Base-by-base conservation (phyloP, 805 yeast genomes). In the Maudiozyma barnettii region DNA sequence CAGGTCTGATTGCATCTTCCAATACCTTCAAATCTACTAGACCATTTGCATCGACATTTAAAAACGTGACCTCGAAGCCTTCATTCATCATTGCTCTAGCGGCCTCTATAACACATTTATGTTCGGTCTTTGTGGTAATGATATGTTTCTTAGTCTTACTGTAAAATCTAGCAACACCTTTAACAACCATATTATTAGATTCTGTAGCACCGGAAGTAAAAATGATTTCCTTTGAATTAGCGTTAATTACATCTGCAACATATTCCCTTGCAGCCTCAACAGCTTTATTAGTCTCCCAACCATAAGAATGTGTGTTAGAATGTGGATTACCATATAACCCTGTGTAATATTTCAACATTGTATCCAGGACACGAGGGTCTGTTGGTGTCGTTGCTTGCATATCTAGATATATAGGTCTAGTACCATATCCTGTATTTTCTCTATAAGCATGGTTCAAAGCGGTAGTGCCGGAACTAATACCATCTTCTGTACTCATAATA, bases 121-220 rank as follows among this genome's bases (percentile, higher is more conserved):
- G 99, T 69, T 93, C 99, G 1, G 98, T 93, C 67, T 89, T 95
- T 2, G 95, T 80, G 21, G 99, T 93, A 64, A 93, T 90, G 57
- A 93, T 84, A 67, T 93, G 99, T 61, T 80, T 84, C 72, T 91
- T 93, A 39, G 91, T 83, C 60, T 84, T 85, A 50, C 79, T 77
- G 72, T 91, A 93, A 68, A 93, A 93, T 51, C 96, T 76, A 2
- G 96, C 91, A 14, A 93, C 95, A 62, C 99, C 99, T 69, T 93
- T 93, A 56, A 93, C 69, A 26, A 85, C 90, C 87, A 87, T 86
- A 65, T 95, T 93, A 71, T 93, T 93, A 41, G 93, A 81, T 67
- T 93, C 99, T 4, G 99, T 93, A 49, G 99, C 99, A 49, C 99
- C 99, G 1, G 95, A 83, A 0, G 98, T 93, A 72, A 93, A 90